phyloP scores from a whole-genome alignment of 331 rosid species.

The Phaseolus coccineus region DNA sequence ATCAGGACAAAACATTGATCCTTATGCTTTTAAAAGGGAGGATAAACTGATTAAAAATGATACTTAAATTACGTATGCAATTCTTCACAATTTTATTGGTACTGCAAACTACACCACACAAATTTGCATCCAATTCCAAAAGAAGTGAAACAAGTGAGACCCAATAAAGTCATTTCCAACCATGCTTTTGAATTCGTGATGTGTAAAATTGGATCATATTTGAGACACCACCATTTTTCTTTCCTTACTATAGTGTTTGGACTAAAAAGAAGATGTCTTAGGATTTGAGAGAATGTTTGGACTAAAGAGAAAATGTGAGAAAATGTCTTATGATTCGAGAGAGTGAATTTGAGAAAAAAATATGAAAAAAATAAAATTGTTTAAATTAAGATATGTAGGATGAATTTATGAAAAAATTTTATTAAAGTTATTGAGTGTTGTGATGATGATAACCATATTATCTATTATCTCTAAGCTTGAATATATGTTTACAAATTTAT shows the following conservation, averaged over 20 bases:
- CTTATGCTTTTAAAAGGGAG: neutral
- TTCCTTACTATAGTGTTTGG: neutral
- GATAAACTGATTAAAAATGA: neutral
- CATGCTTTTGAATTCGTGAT: neutral
- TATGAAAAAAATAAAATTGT: too few relatives aligned
- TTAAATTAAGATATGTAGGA: too few relatives aligned
- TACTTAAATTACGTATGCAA: neutral
- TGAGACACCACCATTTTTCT: neutral
- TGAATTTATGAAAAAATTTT: too few relatives aligned
- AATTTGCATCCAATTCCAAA: slow-evolving; percentile 11
- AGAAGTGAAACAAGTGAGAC: neutral
- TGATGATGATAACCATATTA: too few relatives aligned
- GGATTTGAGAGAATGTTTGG: too few relatives aligned
- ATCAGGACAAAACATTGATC: neutral
- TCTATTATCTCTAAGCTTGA: too few relatives aligned
- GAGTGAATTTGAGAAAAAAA: too few relatives aligned
- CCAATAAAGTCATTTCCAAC: slow-evolving; percentile 11
- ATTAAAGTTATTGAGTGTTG: too few relatives aligned
- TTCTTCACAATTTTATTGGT: neutral
- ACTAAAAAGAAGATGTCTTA: too few relatives aligned
- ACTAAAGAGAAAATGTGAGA: too few relatives aligned
- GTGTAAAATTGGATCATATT: slow-evolving; percentile 10
- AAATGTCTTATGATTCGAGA: too few relatives aligned
- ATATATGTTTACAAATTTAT: too few relatives aligned
- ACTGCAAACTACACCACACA: neutral